Conservation (phyloP, 225 moss, liverwort and hornwort genomes). For the Pleurozium schreberi region DNA sequence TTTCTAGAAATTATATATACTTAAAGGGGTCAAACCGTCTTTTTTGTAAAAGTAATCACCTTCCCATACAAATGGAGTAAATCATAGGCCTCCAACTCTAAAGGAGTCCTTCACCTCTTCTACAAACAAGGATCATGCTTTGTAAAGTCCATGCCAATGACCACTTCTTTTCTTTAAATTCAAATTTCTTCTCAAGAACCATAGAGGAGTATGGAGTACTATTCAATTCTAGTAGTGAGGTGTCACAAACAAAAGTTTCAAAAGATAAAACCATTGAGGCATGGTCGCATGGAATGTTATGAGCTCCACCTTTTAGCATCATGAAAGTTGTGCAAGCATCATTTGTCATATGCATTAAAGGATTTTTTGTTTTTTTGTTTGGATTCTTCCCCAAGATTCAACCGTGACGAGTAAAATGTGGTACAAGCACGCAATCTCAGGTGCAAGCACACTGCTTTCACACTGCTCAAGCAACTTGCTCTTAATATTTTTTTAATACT, state of each 20-base stretch:
- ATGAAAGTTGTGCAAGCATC: background rate
- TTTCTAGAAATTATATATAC: background rate
- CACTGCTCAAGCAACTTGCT: background rate
- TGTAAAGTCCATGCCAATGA: background rate
- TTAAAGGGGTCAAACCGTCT: background rate
- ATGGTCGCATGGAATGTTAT: background rate
- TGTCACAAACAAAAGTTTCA: background rate
- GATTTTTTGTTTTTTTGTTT: background rate
- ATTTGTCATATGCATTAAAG: background rate
- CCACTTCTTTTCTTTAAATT: too few relatives aligned
- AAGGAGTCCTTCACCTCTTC: background rate
- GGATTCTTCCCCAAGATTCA: background rate
- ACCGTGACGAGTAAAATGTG: background rate
- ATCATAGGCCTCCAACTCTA: background rate
- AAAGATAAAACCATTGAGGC: accelerated
- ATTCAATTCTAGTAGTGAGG: background rate
- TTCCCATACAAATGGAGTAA: background rate
- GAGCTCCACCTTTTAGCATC: background rate
- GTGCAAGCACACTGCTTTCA: background rate
- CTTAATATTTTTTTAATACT: background rate
- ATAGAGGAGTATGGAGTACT: background rate
- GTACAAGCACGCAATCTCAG: background rate
- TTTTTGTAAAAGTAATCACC: background rate
- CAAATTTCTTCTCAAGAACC: too few relatives aligned
- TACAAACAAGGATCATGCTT: background rate